Base-by-base conservation (phyloP, 371 early-diverging fungal genomes). In the Mortierella sp. region DNA sequence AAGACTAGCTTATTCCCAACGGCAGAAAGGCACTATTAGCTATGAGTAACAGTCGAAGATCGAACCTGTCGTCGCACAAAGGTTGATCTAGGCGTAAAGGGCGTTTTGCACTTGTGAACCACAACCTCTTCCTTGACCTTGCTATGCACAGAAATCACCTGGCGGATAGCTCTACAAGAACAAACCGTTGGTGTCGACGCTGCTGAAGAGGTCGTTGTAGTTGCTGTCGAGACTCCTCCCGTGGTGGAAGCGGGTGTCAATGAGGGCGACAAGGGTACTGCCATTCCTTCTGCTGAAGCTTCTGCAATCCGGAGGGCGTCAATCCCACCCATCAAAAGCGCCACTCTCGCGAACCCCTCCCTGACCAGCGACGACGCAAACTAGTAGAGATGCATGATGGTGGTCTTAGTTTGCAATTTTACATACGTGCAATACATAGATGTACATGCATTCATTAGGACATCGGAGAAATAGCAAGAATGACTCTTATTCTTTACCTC, bases 251-350 rank as follows among this genome's bases (percentile, higher is more conserved):
- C 43, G 2, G 43, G 43, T 11, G 75, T 53, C 37, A 71, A 50
- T 13, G 74, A 67, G 5, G 77, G 72, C 16, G 74, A 71, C 14
- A 72, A 34, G 4, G 61, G 75, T 13, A 61, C 5, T 10, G 67
- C 1, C n/a, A n/a, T n/a, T n/a, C n/a, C n/a, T n/a, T n/a, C n/a
- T 2, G 61, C 37, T 34, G 59, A 24, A 2, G 57, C 44, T 8
- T 81, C 78, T 11, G 79, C 53, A 31, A 85, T 77, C 24, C 89
- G 85, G 37, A 91, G 86, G 4, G 93, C 93, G 28, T 91, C 90
- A 19, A 92, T 89, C 0, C 94, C 93, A 6, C 93, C 94, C 74
- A 92, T 90, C 55, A 94, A 77, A 0, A 92, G 79, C 5, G 90
- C 90, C 19, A 90, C 91, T 46, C 93, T 80, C 3, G 89, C 73